A percentile compares a stretch with the other conserved stretches of the same genome.
Evolutionary conservation across 1,284 basidiomycete species (phyloP).

Genomic region (Inonotus obliquus): DNA sequence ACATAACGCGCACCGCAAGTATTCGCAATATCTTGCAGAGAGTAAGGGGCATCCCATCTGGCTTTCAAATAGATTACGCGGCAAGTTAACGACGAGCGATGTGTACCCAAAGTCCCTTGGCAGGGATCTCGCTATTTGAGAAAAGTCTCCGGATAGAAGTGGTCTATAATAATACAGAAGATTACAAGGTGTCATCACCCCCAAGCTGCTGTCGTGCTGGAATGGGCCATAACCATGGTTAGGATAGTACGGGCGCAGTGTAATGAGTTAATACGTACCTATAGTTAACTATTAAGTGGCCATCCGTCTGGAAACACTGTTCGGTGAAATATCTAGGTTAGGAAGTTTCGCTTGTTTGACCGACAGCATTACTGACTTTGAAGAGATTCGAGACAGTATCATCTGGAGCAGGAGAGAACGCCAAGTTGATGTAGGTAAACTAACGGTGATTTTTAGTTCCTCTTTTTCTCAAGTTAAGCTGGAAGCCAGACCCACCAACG

Average conservation of each 20-base stretch:
- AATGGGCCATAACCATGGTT: conserved; percentile 11
- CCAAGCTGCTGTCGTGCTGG: conserved; percentile 69
- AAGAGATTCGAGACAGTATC: conserved; percentile 88
- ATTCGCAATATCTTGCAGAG: too few species aligned
- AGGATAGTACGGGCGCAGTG: too few species aligned
- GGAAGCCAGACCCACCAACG: conserved; percentile 59
- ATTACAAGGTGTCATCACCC: conserved; percentile 48
- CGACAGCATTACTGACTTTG: conserved; percentile 41
- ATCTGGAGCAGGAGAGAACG: conserved; percentile 91
- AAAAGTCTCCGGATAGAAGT: too few species aligned
- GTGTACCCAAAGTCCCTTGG: too few species aligned
- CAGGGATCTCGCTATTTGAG: too few species aligned
- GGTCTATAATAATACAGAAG: too few species aligned
- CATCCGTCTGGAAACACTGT: conserved; percentile 89
- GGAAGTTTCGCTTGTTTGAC: neutral
- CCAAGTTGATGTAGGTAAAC: conserved; percentile 99
- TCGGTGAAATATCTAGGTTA: neutral
- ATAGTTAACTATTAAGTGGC: conserved; percentile 94
- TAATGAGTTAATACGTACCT: conserved; percentile 50
- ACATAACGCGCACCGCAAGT: too few species aligned
- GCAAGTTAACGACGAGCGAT: too few species aligned
- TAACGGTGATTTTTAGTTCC: conserved; percentile 30
- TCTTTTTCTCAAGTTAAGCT: neutral
- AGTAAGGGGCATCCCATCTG: too few species aligned
- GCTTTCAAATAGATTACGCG: too few species aligned